Evolutionary conservation across 257 asterid genomes (phyloP).

Genomic region (Orobanche coerulescens): DNA sequence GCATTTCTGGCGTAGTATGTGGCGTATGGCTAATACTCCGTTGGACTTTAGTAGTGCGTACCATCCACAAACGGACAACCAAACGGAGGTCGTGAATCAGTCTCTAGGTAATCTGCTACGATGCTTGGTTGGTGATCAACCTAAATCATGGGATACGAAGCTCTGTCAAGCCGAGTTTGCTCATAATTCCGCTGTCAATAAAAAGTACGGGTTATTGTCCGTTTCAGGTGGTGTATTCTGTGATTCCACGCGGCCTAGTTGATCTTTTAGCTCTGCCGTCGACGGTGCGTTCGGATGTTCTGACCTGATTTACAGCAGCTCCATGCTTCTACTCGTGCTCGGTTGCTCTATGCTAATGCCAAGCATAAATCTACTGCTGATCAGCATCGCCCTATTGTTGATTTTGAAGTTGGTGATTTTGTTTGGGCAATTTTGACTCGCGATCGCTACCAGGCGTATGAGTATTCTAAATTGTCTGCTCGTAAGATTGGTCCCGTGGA

Average conservation of each 20-base stretch:
- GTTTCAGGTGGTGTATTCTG: background rate
- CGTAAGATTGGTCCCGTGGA: background rate
- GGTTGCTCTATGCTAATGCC: too few species aligned
- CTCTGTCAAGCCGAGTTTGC: background rate
- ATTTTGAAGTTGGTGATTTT: background rate
- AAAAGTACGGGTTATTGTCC: background rate
- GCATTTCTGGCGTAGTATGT: background rate
- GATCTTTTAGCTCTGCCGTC: too few species aligned
- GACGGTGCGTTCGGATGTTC: too few species aligned
- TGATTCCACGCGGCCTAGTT: too few species aligned
- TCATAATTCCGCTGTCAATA: background rate
- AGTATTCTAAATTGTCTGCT: background rate
- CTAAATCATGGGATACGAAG: constrained; percentile 2
- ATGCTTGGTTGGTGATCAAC: too few species aligned
- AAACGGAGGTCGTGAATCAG: too few species aligned
- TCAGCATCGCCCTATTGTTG: background rate
- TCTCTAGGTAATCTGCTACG: too few species aligned
- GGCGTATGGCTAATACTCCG: background rate
- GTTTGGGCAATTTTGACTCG: background rate
- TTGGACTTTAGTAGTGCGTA: too few species aligned
- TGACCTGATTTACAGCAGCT: too few species aligned
- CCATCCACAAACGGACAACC: too few species aligned
- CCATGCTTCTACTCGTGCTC: too few species aligned
- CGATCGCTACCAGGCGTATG: background rate
- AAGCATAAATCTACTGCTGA: background rate